A percentile compares a stretch with the other conserved stretches of the same genome.
phyloP scores from a whole-genome alignment of 805 yeast genomes.

The Wickerhamomyces canadensis region DNA sequence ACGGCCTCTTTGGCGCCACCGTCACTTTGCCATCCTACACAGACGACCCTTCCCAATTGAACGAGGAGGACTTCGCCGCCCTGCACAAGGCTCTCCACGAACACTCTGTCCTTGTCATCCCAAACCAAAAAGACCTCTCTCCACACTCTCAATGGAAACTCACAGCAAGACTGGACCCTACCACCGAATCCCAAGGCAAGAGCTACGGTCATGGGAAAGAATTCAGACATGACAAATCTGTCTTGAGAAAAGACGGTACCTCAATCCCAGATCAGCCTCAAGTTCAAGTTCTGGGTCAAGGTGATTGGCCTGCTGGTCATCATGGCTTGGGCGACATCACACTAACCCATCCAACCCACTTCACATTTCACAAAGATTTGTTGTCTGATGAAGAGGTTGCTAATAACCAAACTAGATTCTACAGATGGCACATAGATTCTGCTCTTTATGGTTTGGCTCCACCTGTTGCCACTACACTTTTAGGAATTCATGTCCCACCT shows the following conservation, averaged over 20 bases:
- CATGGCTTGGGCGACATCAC: conserved; percentile 49
- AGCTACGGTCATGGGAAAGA: conserved; percentile 85
- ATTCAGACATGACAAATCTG: conserved; percentile 58
- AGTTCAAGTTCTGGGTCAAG: conserved; percentile 87
- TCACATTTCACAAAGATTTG: conserved; percentile 66
- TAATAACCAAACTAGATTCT: conserved; percentile 67
- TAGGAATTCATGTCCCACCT: conserved; percentile 79
- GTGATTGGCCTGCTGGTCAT: conserved; percentile 55
- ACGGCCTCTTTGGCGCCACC: conserved; percentile 62
- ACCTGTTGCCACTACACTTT: conserved; percentile 77
- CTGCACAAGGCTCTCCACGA: conserved; percentile 62
- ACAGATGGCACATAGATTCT: conserved; percentile 93
- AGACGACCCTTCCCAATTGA: conserved; percentile 67
- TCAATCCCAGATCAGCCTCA: conserved; percentile 82
- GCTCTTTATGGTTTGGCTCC: conserved; percentile 84
- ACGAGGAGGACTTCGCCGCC: conserved; percentile 56
- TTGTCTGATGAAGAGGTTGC: conserved; percentile 59
- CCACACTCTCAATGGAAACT: conserved; percentile 74
- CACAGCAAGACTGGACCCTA: conserved; percentile 75
- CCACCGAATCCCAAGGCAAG: conserved; percentile 43
- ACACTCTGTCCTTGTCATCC: conserved; percentile 70
- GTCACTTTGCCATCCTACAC: conserved; percentile 55
- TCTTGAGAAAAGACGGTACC: conserved; percentile 74
- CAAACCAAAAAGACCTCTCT: conserved; percentile 58
- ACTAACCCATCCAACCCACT: conserved; percentile 81